Percentiles rank a stretch among this genome's conserved stretches.
phyloP scores from a whole-genome alignment of 2,329 filamentous ascomycete genomes.

The Xylariaceae sp. region DNA sequence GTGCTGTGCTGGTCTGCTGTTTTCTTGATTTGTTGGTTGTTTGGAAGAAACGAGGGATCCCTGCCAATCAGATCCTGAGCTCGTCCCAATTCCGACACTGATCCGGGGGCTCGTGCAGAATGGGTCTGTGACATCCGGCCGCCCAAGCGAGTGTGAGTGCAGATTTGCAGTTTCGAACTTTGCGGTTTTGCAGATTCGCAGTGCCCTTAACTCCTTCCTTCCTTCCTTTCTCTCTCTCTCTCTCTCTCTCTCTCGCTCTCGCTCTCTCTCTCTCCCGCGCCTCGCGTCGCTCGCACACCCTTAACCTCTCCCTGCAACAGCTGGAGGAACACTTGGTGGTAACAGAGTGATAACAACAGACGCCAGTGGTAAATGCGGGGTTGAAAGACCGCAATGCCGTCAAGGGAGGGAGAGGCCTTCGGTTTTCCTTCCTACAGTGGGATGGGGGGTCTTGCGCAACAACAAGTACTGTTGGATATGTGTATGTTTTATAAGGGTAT shows the following conservation, averaged over 20 bases:
- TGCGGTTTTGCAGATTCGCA: no score
- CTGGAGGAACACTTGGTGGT: constrained; percentile 11
- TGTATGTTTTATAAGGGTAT: constrained; percentile 9
- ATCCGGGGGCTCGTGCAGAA: constrained; percentile 23
- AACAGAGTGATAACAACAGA: constrained; percentile 21
- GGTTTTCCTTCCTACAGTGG: constrained; percentile 3
- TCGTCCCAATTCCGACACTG: constrained; percentile 25
- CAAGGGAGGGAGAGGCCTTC: constrained; percentile 6
- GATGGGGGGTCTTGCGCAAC: constrained; percentile 8
- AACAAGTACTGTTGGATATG: constrained; percentile 5
- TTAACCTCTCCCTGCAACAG: constrained; percentile 7
- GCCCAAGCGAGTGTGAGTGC: constrained; percentile 17
- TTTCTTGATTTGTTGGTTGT: constrained; percentile 12
- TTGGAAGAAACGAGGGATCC: constrained; percentile 13
- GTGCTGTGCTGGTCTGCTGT: constrained; percentile 21
- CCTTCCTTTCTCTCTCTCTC: neutral
- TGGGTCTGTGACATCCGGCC: constrained; percentile 24
- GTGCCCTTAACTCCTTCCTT: no score
- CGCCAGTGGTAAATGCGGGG: constrained; percentile 18
- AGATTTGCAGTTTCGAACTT: constrained; percentile 14
- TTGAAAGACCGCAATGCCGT: constrained; percentile 11
- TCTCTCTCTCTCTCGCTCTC: neutral
- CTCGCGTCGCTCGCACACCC: no score
- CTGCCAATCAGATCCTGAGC: constrained; percentile 25
- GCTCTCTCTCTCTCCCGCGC: neutral